Evolutionary conservation across 257 asterid species (phyloP), one percentile per base, ranked within the genome.

Genomic region (Solanum chilense): DNA sequence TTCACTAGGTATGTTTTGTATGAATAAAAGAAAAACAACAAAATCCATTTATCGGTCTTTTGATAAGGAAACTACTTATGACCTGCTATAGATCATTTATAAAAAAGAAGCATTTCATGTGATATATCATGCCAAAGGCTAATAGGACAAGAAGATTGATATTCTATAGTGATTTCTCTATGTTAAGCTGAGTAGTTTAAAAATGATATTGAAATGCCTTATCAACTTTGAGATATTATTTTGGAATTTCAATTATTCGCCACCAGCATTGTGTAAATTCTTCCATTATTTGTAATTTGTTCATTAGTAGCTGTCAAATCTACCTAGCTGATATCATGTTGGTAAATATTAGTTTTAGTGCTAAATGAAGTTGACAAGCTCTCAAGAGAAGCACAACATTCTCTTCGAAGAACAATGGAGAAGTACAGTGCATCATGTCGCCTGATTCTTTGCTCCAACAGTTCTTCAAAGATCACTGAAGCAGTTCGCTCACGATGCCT

Each of bases 391-490:
- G 99, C 99, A 87, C 99, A 97, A 29, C 99, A 97, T 89, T 97
- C 99, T 86, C 99, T 97, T 45, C 92, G 99, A 87, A 95, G 99
- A 91, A 97, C 99, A 88, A 97, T 97, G 99, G 99, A 97, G 95
- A 97, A 95, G 91, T 95, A 96, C 83, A 97, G 99, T 92, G 87
- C 96, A 37, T 96, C 98, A 42, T 97, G 99, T 90, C 95, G 98
- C 60, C 94, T 97, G 89, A 94, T 97, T 75, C 91, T 95, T 58
- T 97, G 99, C 93, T 94, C 99, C 90, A 97, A 96, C 92, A 96
- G 99, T 92, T 97, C 99, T 90, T 97, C 99, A 83, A 95, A 94
- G 91, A 99, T 97, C 88, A 93, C 94, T 78, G 99, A 96, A 93
- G 99, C 99, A 45, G 97, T 97, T 84, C 99, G 99, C 84, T 97